phyloP scores from a whole-genome alignment of 371 early-diverging fungal genomes.

The Rhizopus delemar region DNA sequence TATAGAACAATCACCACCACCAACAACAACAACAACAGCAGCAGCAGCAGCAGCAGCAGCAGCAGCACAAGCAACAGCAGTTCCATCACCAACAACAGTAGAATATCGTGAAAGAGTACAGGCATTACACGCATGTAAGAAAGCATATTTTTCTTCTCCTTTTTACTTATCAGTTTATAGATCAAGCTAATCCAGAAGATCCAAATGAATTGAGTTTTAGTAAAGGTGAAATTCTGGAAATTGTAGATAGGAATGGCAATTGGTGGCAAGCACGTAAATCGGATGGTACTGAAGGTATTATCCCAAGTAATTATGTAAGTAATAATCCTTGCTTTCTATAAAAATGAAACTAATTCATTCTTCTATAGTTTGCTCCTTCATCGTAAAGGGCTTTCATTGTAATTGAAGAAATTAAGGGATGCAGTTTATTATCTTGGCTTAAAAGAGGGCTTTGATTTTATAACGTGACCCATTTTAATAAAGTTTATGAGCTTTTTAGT shows the following conservation, averaged over 20 bases:
- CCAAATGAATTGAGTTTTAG: conserved; percentile 81
- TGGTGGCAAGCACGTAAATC: conserved; percentile 88
- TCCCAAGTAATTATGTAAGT: conserved; percentile 81
- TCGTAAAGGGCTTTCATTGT: not conserved
- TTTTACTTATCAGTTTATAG: conserved; percentile 15
- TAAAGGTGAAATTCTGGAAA: conserved; percentile 81
- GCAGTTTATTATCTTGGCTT: no score
- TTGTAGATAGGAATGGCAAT: conserved; percentile 84
- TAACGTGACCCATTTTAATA: no score
- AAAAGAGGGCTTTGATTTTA: no score
- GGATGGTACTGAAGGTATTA: conserved; percentile 80
- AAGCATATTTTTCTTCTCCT: no score
- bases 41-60: not conserved
- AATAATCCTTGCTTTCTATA: not conserved
- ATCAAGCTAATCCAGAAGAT: conserved; percentile 80
- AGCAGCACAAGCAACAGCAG: not conserved
- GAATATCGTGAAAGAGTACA: conserved; percentile 43
- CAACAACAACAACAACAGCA: not conserved
- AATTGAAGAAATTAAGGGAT: not conserved
- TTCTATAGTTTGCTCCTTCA: conserved; percentile 1
- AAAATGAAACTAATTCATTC: not conserved
- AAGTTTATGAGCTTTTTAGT: no score
- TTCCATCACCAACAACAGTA: not conserved
- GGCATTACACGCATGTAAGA: conserved; percentile 29
- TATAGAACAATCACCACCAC: not conserved